phyloP scores from a whole-genome alignment of 1,139 yeast species.

The Candida pseudoviswanathii region DNA sequence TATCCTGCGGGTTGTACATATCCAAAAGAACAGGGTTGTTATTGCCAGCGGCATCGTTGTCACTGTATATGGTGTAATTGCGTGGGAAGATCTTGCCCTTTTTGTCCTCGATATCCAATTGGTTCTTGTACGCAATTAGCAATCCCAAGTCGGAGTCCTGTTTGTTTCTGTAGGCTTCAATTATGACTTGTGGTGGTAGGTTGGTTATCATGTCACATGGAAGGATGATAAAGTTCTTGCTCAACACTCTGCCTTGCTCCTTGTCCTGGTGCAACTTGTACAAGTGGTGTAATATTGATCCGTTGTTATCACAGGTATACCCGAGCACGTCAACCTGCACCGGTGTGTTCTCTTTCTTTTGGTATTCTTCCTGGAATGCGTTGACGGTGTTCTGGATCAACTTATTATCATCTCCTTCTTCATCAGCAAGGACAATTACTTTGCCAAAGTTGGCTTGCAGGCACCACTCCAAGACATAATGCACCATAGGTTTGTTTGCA shows the following conservation, averaged over 20 bases:
- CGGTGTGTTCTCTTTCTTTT: slow-evolving; percentile 10
- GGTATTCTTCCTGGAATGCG: slow-evolving; percentile 32
- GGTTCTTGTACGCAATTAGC: slow-evolving; percentile 71
- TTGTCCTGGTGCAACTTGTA: slow-evolving; percentile 30
- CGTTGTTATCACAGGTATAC: slow-evolving; percentile 55
- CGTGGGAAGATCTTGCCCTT: slow-evolving; percentile 58
- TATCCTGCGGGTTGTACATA: slow-evolving; percentile 63
- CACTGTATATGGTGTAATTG: slow-evolving; percentile 46
- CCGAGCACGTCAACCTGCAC: slow-evolving; percentile 43
- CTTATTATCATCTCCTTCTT: slow-evolving; percentile 27
- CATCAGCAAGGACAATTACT: slow-evolving; percentile 41
- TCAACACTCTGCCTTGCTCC: slow-evolving; percentile 3
- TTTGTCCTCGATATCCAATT: slow-evolving; percentile 75
- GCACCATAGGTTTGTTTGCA: slow-evolving; percentile 88
- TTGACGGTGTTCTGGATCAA: slow-evolving; percentile 45
- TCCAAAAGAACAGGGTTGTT: slow-evolving; percentile 64
- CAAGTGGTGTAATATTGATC: slow-evolving; percentile 57
- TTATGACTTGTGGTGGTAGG: slow-evolving; percentile 83
- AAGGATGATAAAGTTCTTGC: slow-evolving; percentile 64
- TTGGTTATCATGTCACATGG: slow-evolving; percentile 96
- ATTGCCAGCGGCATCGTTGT: slow-evolving; percentile 49
- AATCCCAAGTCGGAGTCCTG: slow-evolving; percentile 68
- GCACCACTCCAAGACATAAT: slow-evolving; percentile 92
- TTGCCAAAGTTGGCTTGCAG: slow-evolving; percentile 76
- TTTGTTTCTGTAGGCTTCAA: slow-evolving; percentile 79